Base-by-base conservation (phyloP, 2,329 filamentous ascomycete species). In the Trichoderma sp. region DNA sequence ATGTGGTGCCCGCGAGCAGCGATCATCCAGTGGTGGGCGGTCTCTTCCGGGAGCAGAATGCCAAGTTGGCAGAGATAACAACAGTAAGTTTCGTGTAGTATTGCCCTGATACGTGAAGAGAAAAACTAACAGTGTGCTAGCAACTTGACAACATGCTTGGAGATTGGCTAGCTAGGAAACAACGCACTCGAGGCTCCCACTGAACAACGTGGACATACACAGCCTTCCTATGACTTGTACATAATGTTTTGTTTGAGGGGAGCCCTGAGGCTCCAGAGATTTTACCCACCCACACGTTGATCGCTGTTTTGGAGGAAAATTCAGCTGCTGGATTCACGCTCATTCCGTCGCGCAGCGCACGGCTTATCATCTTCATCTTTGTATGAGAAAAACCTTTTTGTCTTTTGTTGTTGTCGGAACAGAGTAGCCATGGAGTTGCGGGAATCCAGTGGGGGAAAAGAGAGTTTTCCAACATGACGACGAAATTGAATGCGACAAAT, bases 81-180 rank as follows among this genome's bases (percentile, higher is more conserved):
- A 91, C 85, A 68, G 88, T 90, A 78, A 83, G 87, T 81, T 17
- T 42, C 13, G 3, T 12, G 7, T 25, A 15, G 9, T n/a, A 5
- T n/a, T 5, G 25, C 5, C 32, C 25, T 5, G 10, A 32, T 34
- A 27, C 8, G 10, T 2, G 17, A 52, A 13, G 57, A 22, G 27
- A 32, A 6, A 22, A n/a, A 53, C 73, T 76, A 69, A 75, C 59
- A 54, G 59, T 22, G 45, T n/a, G 19, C 54, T 71, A 90, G 81
- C 90, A 94, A 84, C 85, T 98, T 72, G 94, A 99, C 80, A 88
- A 91, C 22, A 89, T 97, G 87, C 86, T 97, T 53, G 90, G 90
- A 72, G 89, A 92, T 74, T 94, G 92, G 90, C 83, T 97, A 74
- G 85, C 91, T 77, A 82, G 90, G 76, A 85, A 93, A 82, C 83